phyloP scores from a whole-genome alignment of 2,329 filamentous ascomycete species.

The Colletotrichum sp. region DNA sequence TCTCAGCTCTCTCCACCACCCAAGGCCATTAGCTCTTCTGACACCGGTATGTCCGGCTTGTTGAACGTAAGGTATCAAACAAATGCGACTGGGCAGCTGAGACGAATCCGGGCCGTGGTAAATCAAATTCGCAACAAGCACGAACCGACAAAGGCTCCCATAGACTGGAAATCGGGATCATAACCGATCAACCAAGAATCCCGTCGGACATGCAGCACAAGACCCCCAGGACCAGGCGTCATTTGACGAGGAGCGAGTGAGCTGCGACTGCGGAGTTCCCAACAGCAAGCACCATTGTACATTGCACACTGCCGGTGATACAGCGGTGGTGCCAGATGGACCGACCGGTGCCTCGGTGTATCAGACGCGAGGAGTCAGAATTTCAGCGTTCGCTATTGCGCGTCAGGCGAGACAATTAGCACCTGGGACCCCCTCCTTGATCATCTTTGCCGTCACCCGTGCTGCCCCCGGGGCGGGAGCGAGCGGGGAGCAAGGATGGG shows the following conservation, averaged over 20 bases:
- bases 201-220: background rate
- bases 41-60: conserved; percentile 5
- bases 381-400: background rate
- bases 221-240: background rate
- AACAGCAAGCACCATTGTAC: background rate
- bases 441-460: background rate
- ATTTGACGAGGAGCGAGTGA: background rate
- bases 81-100: background rate
- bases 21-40: background rate
- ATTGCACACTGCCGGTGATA: conserved; percentile 3
- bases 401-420: background rate
- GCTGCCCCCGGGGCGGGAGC: background rate
- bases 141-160: background rate
- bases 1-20: background rate
- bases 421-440: background rate
- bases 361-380: background rate
- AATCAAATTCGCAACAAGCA: background rate
- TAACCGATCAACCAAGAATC: background rate
- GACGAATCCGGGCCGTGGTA: background rate
- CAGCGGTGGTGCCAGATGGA: conserved; percentile 11
- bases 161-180: background rate
- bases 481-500: background rate
- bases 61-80: background rate
- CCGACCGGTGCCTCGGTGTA: conserved; percentile 9
- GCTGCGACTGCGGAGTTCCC: background rate